Percentiles rank a stretch among this genome's conserved stretches.
phyloP scores from a whole-genome alignment of 2,329 filamentous ascomycete species.

The Dissoconium aciculare region DNA sequence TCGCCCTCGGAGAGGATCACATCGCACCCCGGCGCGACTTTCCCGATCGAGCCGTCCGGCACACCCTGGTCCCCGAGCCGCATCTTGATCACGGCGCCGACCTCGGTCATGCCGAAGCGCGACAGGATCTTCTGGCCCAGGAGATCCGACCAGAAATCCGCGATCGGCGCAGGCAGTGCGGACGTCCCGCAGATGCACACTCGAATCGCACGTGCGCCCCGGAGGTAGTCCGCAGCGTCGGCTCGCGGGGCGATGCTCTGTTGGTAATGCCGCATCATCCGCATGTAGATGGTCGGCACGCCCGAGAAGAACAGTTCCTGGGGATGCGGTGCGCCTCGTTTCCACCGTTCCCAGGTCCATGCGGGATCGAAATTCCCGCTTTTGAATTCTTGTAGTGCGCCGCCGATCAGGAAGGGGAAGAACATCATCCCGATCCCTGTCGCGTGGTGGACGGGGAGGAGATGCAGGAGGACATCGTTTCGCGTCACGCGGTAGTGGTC shows the following conservation, averaged over 20 bases:
- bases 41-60: conserved; percentile 32
- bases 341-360: conserved; percentile 34
- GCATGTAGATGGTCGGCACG: conserved; percentile 38
- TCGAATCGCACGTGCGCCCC: conserved; percentile 28
- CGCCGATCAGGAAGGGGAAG: conserved; percentile 32
- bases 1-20: conserved; percentile 31
- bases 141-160: conserved; percentile 36
- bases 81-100: conserved; percentile 35
- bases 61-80: conserved; percentile 28
- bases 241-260: conserved; percentile 20
- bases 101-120: conserved; percentile 38
- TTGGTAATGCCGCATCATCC: conserved; percentile 33
- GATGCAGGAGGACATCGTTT: conserved; percentile 34
- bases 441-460: conserved; percentile 37
- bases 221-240: conserved; percentile 26
- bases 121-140: conserved; percentile 32
- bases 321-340: conserved; percentile 24
- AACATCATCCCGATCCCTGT: conserved; percentile 38
- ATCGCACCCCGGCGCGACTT: conserved; percentile 33
- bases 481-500: conserved; percentile 26
- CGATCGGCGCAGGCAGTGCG: conserved; percentile 35
- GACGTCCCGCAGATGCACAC: conserved; percentile 34
- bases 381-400: conserved; percentile 34
- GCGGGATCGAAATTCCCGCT: conserved; percentile 29
- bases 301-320: conserved; percentile 35